Evolutionary conservation across 2,329 filamentous ascomycete species (phyloP), one percentile per base, ranked within the genome.

Genomic region (Sodiomyces alkalinus): DNA sequence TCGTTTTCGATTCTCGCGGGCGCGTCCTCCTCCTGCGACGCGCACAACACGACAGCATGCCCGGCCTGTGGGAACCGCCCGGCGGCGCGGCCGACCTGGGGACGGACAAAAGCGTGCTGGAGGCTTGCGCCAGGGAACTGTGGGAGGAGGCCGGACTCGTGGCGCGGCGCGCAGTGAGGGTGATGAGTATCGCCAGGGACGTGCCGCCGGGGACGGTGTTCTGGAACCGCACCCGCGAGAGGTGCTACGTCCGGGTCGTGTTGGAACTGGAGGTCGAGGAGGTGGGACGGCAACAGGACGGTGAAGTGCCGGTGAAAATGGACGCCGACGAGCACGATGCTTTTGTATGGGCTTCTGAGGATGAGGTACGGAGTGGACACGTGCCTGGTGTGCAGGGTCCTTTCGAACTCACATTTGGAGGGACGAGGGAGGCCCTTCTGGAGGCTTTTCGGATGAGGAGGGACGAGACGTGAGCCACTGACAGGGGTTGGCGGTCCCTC

Each of bases 1-100:
- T 56, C 24, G 46, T 59, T 33, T 54, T 56, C 32, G 39, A 52
- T 41, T 11, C 36, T 21, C 21, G 37, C 6, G 31, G 41, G 30
- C 45, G 48, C 20, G 41, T 64, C 26, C 55, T 64, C 2, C 53
- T 66, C 13, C 38, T 65, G 7, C 60, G 62, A 40, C 58, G 61
- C 40, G 54, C 58, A 17, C 35, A 49, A 5, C 44, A 51, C 36
- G 60, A 64, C 43, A 56, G 44, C 30, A 53, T 56, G 45, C 60
- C 62, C 3, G 42, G 52, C 31, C 43, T 37, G 4, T 67, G 63
- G 63, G 63, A 68, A 33, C 35, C 53, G 1, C 62, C 63, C 2
- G 63, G 63, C 14, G 63, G 63, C n/a, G 55, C 47, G 1, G 53
- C 54, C 22, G 63, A 66, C 27, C n/a, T n/a, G n/a, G 28, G 41